phyloP scores from a whole-genome alignment of 208 protist species.

The Trypanosoma rangeli region DNA sequence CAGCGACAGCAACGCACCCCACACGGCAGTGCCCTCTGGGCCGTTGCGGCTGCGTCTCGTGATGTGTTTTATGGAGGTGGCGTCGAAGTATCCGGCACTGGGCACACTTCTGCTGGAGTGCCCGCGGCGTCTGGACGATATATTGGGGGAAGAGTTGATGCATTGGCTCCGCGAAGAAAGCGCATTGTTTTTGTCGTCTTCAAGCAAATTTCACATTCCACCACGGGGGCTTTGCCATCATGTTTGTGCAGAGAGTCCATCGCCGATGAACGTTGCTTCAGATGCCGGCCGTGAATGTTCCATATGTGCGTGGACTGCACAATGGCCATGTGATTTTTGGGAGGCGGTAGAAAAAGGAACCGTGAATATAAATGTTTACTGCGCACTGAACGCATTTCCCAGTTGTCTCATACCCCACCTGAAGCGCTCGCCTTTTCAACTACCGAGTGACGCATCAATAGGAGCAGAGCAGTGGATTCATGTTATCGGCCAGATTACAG shows the following conservation, averaged over 20 bases:
- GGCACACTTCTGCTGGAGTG: slow-evolving; percentile 28
- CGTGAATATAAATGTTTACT: slow-evolving; percentile 13
- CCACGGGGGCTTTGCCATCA: slow-evolving; percentile 6
- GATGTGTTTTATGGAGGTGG: slow-evolving; percentile 17
- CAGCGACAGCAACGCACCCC: too few relatives aligned
- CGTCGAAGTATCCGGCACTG: slow-evolving; percentile 14
- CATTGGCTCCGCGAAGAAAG: slow-evolving; percentile 21
- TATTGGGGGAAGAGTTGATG: slow-evolving; percentile 6
- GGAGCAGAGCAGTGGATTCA: slow-evolving; percentile 20
- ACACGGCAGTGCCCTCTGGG: not conserved
- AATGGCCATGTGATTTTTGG: slow-evolving; percentile 25
- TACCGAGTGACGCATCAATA: slow-evolving; percentile 19
- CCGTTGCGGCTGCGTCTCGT: slow-evolving; percentile 17
- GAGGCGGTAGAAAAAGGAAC: not conserved
- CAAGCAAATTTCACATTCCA: not conserved
- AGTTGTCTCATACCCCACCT: slow-evolving; percentile 11
- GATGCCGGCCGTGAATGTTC: slow-evolving; percentile 6
- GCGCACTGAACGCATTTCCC: slow-evolving; percentile 15
- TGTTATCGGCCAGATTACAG: slow-evolving; percentile 20
- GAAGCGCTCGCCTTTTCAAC: slow-evolving; percentile 4
- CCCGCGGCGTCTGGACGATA: slow-evolving; percentile 12
- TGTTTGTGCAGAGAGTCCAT: not conserved
- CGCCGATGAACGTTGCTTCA: not conserved
- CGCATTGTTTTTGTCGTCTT: not conserved
- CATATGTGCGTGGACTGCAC: slow-evolving; percentile 20